These are phyloP conservation scores for Polyporus tsugae DNA, from an alignment of 1,284 basidiomycete species.

Conservation along the genomic window DNA sequence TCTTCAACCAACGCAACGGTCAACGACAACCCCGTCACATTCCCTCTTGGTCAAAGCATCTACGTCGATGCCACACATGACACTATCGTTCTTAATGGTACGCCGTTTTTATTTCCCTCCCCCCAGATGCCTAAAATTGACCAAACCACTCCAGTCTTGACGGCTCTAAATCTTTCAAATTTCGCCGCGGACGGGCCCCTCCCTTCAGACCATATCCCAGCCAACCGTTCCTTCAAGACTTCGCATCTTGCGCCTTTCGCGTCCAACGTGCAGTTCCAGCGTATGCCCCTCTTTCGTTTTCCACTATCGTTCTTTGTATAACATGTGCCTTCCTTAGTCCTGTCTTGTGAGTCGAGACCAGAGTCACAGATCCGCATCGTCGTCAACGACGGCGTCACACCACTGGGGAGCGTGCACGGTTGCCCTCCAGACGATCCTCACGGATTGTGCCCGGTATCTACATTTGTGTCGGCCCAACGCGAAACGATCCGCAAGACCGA, in stretches of 20 bases:
- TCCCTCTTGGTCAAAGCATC: conserved; percentile 83
- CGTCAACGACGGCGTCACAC: conserved; percentile 90
- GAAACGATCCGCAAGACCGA: conserved; percentile 74
- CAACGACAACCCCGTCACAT: conserved; percentile 71
- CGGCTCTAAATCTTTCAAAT: conserved; percentile 77
- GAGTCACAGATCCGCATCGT: conserved; percentile 77
- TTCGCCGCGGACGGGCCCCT: conserved; percentile 75
- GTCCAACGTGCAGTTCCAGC: conserved; percentile 79
- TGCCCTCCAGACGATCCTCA: conserved; percentile 72
- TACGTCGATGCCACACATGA: conserved; percentile 91
- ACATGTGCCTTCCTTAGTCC: conserved; percentile 47
- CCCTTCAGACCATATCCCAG: conserved; percentile 76
- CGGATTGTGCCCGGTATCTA: conserved; percentile 82
- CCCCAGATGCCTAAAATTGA: not conserved
- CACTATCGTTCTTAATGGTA: conserved; percentile 82
- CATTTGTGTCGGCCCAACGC: conserved; percentile 77
- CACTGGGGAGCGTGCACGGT: conserved; percentile 77
- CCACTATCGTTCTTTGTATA: conserved; percentile 14
- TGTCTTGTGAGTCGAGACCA: conserved; percentile 61
- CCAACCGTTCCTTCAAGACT: conserved; percentile 65
- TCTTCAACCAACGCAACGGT: conserved; percentile 85
- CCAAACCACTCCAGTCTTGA: conserved; percentile 55
- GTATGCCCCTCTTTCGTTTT: conserved; percentile 48
- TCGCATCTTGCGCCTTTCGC: conserved; percentile 80
- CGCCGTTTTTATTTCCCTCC: conserved; percentile 28